Evolutionary conservation across 768 basidiomycete genomes (phyloP).

Genomic region (Podaxis rugospora): DNA sequence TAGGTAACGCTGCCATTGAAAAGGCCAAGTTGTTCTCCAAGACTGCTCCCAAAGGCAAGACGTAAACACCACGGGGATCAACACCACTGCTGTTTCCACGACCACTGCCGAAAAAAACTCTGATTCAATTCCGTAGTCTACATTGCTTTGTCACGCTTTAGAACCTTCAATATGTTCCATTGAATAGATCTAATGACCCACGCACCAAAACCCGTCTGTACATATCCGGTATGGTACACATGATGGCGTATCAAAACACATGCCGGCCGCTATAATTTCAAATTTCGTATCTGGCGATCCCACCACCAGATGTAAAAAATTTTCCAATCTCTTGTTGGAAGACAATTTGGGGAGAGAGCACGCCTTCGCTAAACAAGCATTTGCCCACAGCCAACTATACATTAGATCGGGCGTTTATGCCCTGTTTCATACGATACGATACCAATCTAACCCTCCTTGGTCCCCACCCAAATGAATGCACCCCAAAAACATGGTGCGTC

Average conservation of each 20-base stretch:
- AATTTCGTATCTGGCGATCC: neutral
- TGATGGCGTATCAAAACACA: conserved; percentile 2
- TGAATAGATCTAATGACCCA: neutral
- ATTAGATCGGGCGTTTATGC: neutral
- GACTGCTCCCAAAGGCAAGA: conserved; percentile 65
- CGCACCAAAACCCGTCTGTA: neutral
- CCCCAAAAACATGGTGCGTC: conserved; percentile 2
- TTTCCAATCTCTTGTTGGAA: neutral
- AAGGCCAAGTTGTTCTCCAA: conserved; percentile 94
- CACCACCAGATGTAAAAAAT: neutral
- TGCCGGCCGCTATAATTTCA: neutral
- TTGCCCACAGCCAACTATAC: neutral
- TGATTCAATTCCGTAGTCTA: neutral
- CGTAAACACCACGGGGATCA: conserved; percentile 29
- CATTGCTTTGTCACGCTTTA: neutral
- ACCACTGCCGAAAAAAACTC: neutral
- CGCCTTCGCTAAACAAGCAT: neutral
- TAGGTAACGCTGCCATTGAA: conserved; percentile 82
- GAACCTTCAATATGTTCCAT: neutral
- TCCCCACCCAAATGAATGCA: neutral
- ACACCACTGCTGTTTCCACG: neutral
- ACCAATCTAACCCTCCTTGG: conserved; percentile 3
- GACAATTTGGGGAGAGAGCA: neutral
- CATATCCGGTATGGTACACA: neutral
- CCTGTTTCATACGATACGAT: neutral